Evolutionary conservation across 2,329 filamentous ascomycete genomes (phyloP), one percentile per base, ranked within the genome.

Genomic region (Talaromyces rugulosus): DNA sequence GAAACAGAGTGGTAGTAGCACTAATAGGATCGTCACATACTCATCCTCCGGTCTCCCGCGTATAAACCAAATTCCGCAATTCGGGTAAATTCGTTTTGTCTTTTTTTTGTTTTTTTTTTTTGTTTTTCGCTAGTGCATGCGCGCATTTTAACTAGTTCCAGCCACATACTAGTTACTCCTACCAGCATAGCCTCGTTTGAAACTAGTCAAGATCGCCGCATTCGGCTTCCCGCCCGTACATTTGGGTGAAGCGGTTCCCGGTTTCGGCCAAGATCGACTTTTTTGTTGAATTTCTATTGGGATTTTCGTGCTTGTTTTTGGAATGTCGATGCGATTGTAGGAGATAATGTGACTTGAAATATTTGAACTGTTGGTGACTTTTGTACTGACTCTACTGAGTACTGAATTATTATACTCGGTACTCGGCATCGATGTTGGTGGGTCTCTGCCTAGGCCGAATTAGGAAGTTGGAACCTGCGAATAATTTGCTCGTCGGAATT

Each of bases 341-440:
- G 23, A 23, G 23, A 23, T 23, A 23, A 23, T 23, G 23, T 23
- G 23, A 23, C 23, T 23, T 23, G 23, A 23, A 23, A 23, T 23
- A 23, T 23, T 23, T 23, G 23, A 23, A 1, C 23, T 23, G 23
- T 23, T 23, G 23, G 23, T 23, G 23, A 23, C 23, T 23, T 23
- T 23, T 23, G 23, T 23, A 23, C 23, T 23, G 23, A 23, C 23
- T 23, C 23, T 23, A 23, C 23, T 23, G 23, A 23, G 23, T 23
- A 2, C 23, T 23, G 23, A 23, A 23, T 23, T 23, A 55, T 33
- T 28, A 56, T 7, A 36, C 33, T 16, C 28, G 28, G 11, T n/a
- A 30, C 36, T 40, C 36, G 36, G 54, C 34, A 42, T 56, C 54
- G 30, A 47, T 56, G 28, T 28, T 53, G 50, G 57, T 59, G 57